Conservation (phyloP, 305 asterid species). For the Plantago lanceolata region DNA sequence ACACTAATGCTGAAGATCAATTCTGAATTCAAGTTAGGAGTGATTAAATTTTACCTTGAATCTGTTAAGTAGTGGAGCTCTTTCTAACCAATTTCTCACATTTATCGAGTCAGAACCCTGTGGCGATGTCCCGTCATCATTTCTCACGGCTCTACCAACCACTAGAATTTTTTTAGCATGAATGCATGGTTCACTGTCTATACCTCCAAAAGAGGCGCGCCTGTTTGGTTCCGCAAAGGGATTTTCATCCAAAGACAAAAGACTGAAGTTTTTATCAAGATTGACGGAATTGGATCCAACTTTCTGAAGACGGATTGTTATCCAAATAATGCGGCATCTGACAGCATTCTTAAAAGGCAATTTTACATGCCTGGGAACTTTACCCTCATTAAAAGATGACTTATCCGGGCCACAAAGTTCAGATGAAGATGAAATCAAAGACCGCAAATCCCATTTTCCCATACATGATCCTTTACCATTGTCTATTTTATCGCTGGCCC, state of each 20-base stretch:
- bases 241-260: constrained; percentile 79
- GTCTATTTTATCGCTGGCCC: constrained; percentile 81
- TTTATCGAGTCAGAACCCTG: constrained; percentile 63
- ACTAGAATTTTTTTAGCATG: constrained; percentile 84
- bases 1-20: not conserved
- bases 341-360: constrained; percentile 69
- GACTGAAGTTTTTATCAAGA: constrained; percentile 61
- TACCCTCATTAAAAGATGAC: constrained; percentile 34
- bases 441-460: constrained; percentile 92
- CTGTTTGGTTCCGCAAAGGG: constrained; percentile 63
- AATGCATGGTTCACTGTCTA: constrained; percentile 72
- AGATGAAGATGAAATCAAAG: constrained; percentile 63
- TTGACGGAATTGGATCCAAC: constrained; percentile 66
- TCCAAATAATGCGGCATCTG: constrained; percentile 90
- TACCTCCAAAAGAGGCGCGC: constrained; percentile 85
- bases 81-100: constrained; percentile 84
- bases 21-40: constrained; percentile 2
- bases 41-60: constrained; percentile 60
- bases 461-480: constrained; percentile 76
- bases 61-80: constrained; percentile 68
- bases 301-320: constrained; percentile 68
- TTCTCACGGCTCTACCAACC: constrained; percentile 55
- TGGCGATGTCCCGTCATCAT: constrained; percentile 48
- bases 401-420: constrained; percentile 80
- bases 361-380: constrained; percentile 78